Base-by-base conservation (phyloP, 805 yeast species). In the Barnettozyma siamensis region DNA sequence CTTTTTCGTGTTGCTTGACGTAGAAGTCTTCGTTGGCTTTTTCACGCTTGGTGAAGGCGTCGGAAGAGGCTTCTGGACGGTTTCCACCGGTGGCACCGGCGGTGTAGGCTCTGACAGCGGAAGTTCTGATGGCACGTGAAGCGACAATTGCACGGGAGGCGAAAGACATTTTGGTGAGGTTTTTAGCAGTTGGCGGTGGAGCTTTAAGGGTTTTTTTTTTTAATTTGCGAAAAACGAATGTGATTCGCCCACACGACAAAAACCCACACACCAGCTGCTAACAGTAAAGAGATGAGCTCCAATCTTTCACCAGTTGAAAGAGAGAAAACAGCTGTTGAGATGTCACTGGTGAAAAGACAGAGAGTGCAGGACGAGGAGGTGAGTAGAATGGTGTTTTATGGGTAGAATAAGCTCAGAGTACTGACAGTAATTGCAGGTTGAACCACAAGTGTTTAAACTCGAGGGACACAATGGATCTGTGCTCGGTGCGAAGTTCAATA, bases 1-100 rank as follows among this genome's bases (percentile, higher is more conserved):
- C 95, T 62, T 82, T 83, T 72, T 91, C 96, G 62, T 84, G 95
- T 69, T 87, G 81, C 67, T 78, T 86, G 66, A 88, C 72, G 71
- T 80, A 89, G 57, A 70, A 73, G 62, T 83, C 88, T 72, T 91
- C 99, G 61, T 80, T 81, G 49, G 96, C 96, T 68, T 77, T 83
- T 74, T 93, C 99, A 64, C 95, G 88, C 64, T 88, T 87, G 55
- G 76, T 70, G 68, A 83, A 83, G 46, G 81, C 69, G 56, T 82
- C 86, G 35, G 70, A 67, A 38, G 72, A 62, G 40, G 73, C 75
- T 37, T 66, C 72, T 37, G 73, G 63, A 56, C 84, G 75, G 46
- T 75, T 69, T 32, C 79, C 65, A 48, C 84, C 84, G 38, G 80
- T 70, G 51, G 80, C 70, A 41, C 84, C 84, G 53, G 74, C 87